These are phyloP conservation scores for Talaromyces sp. DNA, from an alignment of 2,329 filamentous ascomycete genomes.

Conservation along the genomic window DNA sequence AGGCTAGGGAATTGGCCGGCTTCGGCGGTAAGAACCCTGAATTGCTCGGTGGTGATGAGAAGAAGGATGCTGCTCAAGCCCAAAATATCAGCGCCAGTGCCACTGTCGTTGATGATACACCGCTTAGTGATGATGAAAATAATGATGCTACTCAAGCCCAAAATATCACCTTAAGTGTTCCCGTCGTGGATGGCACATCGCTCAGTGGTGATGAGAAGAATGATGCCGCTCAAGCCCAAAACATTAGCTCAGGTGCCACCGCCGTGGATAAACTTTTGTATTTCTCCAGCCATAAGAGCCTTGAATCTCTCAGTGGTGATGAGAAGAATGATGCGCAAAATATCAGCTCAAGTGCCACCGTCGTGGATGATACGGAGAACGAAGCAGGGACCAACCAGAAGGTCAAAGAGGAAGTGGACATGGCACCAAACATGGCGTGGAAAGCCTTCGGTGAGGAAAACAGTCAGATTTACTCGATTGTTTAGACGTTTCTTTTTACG, in stretches of 20 bases:
- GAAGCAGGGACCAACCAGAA: neutral
- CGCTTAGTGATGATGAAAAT: no score
- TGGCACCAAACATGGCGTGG: neutral
- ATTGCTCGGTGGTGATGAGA: neutral
- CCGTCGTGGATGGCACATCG: neutral
- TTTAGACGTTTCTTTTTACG: neutral
- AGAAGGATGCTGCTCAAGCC: no score
- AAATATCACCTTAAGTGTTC: no score
- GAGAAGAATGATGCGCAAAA: no score
- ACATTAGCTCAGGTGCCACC: neutral
- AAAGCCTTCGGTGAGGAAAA: neutral
- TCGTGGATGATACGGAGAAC: neutral
- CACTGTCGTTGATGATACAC: no score
- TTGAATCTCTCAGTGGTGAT: no score
- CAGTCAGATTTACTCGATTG: neutral
- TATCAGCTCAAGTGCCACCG: no score
- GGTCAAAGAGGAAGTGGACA: neutral
- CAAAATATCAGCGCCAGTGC: no score
- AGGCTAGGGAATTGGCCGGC: neutral
- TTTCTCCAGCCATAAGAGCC: neutral
- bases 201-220: neutral
- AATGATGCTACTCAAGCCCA: no score
- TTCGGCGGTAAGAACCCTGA: neutral
- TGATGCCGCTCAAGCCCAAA: neutral
- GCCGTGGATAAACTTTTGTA: neutral